Conservation (phyloP, 2,329 filamentous ascomycete species). For the Colletotrichum chrysophilum region DNA sequence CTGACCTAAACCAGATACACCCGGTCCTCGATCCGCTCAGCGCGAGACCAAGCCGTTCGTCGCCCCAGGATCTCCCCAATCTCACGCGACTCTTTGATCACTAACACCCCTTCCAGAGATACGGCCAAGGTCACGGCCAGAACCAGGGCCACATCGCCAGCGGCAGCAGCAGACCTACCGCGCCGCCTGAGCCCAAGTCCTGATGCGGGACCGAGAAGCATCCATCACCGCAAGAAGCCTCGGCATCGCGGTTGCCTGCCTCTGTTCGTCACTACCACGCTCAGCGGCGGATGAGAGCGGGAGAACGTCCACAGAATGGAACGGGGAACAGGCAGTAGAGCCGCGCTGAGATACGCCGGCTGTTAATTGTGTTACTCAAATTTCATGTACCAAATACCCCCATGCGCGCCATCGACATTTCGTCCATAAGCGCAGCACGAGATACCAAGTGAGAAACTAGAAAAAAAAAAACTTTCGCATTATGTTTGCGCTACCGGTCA, state of each 20-base stretch:
- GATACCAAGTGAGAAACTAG: not conserved
- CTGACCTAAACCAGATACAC: conserved; percentile 36
- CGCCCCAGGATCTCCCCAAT: not conserved
- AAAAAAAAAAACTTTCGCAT: not conserved
- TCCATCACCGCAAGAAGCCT: not conserved
- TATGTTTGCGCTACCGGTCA: not conserved
- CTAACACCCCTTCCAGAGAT: not conserved
- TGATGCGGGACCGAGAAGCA: not conserved
- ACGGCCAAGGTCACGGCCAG: not conserved
- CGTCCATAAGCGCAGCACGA: not conserved
- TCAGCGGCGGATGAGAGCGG: not conserved
- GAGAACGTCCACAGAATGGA: not conserved
- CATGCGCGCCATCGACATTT: not conserved
- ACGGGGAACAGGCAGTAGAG: not conserved
- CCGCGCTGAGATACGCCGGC: not conserved
- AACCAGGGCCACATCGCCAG: not conserved
- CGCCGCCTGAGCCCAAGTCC: not conserved
- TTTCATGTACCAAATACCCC: not conserved
- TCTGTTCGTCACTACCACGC: not conserved
- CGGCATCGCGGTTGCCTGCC: not conserved
- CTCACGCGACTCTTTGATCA: not conserved
- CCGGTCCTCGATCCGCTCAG: conserved; percentile 45
- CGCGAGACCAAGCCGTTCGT: conserved; percentile 38
- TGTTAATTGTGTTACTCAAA: not conserved
- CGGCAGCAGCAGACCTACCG: not conserved